Evolutionary conservation across 192 early-diverging fungal genomes (phyloP), one percentile per base, ranked within the genome.

Genomic region (Coemansia sp.): DNA sequence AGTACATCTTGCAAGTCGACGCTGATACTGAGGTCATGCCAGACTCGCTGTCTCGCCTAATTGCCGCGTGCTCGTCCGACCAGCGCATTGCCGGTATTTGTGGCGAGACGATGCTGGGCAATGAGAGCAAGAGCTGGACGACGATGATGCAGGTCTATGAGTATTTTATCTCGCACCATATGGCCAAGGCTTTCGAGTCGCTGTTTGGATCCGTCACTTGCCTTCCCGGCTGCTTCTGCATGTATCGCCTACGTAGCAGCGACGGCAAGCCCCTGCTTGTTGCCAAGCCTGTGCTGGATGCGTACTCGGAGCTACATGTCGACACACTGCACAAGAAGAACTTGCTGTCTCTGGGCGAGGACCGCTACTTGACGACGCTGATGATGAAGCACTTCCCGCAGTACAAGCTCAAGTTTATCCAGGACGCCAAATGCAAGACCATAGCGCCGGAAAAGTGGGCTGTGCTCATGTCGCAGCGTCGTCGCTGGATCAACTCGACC

Each of bases 401-500:
- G 27, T 27, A 27, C 69, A 95, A 95, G 83, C 94, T 94, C 81
- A 95, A 90, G 34, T 99, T 98, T 63, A 94, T 92, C 13, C 86
- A 92, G 7, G 91, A 97, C 74, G 97, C 97, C 60, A 88, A 87
- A 68, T 95, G 95, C 81, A 87, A 80, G 74, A 99, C 97, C 16
- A 89, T 93, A 9, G 96, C 92, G 1, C 97, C 97, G 2, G 95
- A 97, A 70, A 86, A 89, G 61, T 98, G 94, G 92, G 80, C 85
- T 4, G 87, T 99, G 10, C 81, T 99, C 53, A 75, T 97, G 11
- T 98, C 96, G 11, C 97, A 99, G 85, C 89, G 97, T 27, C 93
- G 97, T 73, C 92, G 97, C 18, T 99, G 97, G 97, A 99, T 99
- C 85, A 99, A 99, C 86, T 98, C 96, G 16, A 99, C 97, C 27